Evolutionary conservation across 805 yeast species (phyloP).

Genomic region (Ogataea chonburiensis): DNA sequence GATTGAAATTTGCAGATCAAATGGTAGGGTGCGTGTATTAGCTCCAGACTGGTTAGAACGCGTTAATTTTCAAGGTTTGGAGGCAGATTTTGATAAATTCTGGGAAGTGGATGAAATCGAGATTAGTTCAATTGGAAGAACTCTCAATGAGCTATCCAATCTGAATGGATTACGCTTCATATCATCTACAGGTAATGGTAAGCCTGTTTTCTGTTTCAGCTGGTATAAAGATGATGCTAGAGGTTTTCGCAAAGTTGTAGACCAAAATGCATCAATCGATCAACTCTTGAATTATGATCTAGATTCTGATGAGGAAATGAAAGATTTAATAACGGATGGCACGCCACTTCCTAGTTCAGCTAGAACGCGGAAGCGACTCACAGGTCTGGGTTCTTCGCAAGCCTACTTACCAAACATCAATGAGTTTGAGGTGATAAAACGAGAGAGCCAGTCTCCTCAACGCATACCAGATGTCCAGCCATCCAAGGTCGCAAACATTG

Average conservation of each 20-base stretch:
- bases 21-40: conserved; percentile 1
- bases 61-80: conserved; percentile 1
- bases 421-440: conserved; percentile 17
- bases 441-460: not conserved
- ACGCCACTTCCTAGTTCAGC: no score
- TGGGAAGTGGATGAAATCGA: conserved; percentile 3
- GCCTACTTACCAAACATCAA: conserved; percentile 13
- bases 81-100: conserved; percentile 1
- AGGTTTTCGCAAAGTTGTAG: not conserved
- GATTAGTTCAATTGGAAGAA: not conserved
- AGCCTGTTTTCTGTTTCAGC: conserved; percentile 2
- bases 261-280: conserved; percentile 1
- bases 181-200: conserved; percentile 1
- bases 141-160: not conserved
- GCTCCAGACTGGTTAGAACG: conserved; percentile 2
- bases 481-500: not conserved
- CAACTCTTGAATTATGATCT: not conserved
- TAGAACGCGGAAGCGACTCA: no score
- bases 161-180: conserved; percentile 1
- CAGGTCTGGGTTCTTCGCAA: conserved; percentile 14
- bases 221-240: conserved; percentile 1
- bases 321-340: no score
- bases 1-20: conserved; percentile 2
- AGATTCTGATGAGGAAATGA: conserved; percentile 1
- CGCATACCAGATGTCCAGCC: no score